phyloP scores from a whole-genome alignment of 2,329 filamentous ascomycete species.

The Botrytis hyacinthi region DNA sequence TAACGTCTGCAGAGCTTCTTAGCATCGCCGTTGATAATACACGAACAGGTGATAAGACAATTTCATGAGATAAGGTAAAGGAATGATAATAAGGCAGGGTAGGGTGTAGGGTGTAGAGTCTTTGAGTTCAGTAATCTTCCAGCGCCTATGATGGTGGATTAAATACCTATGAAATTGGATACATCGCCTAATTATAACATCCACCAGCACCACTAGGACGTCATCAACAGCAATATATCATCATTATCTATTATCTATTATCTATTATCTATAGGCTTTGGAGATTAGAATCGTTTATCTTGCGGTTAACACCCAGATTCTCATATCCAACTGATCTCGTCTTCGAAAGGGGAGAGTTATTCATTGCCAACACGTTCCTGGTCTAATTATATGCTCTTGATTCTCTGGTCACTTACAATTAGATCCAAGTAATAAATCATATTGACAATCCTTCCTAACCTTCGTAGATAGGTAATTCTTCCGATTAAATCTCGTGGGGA shows the following conservation, averaged over 20 bases:
- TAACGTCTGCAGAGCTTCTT: neutral
- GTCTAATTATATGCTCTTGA: neutral
- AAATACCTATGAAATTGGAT: neutral
- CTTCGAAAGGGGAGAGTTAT: neutral
- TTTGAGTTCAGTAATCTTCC: neutral
- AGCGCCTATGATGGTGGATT: neutral
- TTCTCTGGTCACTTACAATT: neutral
- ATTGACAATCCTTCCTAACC: neutral
- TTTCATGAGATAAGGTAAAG: neutral
- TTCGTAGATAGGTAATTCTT: neutral
- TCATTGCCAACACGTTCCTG: neutral
- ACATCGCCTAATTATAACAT: neutral
- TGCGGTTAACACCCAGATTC: neutral
- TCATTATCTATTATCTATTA: neutral
- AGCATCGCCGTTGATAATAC: neutral
- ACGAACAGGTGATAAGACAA: neutral
- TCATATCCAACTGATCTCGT: neutral
- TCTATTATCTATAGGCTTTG: neutral
- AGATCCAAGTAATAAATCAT: neutral
- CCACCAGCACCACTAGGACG: neutral
- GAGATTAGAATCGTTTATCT: neutral
- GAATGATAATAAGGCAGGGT: neutral
- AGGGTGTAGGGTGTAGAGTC: too few relatives aligned
- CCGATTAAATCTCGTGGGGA: neutral
- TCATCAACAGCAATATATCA: neutral